These are phyloP conservation scores for Fraxinus platypoda DNA, from an alignment of 305 asterid species.

Conservation along the genomic window DNA sequence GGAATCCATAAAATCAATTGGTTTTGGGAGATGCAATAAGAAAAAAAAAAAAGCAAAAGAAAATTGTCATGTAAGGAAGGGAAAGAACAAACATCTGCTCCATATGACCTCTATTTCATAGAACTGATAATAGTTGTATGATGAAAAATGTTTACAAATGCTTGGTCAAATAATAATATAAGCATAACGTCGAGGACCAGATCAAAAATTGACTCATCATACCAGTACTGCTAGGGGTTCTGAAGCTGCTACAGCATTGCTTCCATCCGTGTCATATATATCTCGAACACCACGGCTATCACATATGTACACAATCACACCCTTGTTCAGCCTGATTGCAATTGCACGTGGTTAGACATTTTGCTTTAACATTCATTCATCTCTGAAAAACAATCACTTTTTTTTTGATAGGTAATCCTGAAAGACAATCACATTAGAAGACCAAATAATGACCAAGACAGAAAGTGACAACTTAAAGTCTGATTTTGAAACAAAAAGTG, in stretches of 20 bases:
- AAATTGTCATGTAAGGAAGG: background rate
- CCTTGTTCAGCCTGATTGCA: conserved; percentile 81
- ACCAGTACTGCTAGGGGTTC: conserved; percentile 95
- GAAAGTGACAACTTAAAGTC: background rate
- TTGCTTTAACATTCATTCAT: background rate
- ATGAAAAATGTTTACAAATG: background rate
- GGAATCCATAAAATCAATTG: background rate
- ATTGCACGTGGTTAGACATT: conserved; percentile 19
- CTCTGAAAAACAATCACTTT: background rate
- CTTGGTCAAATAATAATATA: background rate
- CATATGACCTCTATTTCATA: background rate
- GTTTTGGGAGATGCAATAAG: background rate
- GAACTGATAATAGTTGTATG: background rate
- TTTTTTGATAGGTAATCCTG: no score
- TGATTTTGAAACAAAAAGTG: background rate
- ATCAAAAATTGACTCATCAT: conserved; percentile 21
- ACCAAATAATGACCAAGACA: background rate
- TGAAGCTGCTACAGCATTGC: conserved; percentile 70
- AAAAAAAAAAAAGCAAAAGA: background rate
- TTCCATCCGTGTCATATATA: conserved; percentile 94
- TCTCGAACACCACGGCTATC: conserved; percentile 97
- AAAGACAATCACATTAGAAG: conserved; percentile 2
- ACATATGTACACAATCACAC: conserved; percentile 92
- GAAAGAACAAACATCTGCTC: background rate
- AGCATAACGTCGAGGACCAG: background rate